Conservation (phyloP, 345 rosid genomes). For the Ceriops zippeliana region DNA sequence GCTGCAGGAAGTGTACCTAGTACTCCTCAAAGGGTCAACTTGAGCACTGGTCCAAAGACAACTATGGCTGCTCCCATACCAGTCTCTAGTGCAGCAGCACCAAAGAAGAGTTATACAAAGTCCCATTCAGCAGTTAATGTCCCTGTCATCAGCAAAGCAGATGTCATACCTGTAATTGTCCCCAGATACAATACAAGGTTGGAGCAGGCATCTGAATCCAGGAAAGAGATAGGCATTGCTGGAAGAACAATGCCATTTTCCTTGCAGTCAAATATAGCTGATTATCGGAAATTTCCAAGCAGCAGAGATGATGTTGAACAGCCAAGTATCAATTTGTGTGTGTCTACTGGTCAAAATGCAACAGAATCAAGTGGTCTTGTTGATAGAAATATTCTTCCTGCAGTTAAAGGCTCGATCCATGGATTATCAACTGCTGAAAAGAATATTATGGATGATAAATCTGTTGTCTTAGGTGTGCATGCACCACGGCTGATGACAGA, state of each 20-base stretch:
- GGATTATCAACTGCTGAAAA: constrained; percentile 52
- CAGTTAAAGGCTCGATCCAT: constrained; percentile 42
- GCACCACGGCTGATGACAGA: constrained; percentile 47
- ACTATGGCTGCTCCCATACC: constrained; percentile 35
- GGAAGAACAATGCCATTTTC: constrained; percentile 98
- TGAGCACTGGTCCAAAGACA: constrained; percentile 43
- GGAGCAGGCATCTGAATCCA: constrained; percentile 63
- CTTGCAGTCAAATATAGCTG: constrained; percentile 72
- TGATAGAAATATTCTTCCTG: constrained; percentile 41
- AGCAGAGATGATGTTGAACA: constrained; percentile 59
- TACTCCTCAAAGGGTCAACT: constrained; percentile 74
- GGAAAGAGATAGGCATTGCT: constrained; percentile 69
- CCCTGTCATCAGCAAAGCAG: constrained; percentile 54
- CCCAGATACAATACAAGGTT: constrained; percentile 65
- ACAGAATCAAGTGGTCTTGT: constrained; percentile 38
- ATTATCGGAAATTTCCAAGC: constrained; percentile 51
- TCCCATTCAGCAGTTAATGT: constrained; percentile 41
- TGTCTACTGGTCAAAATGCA: constrained; percentile 40
- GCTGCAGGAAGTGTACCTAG: constrained; percentile 74
- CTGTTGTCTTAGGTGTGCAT: constrained; percentile 42
- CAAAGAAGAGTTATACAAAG: constrained; percentile 56
- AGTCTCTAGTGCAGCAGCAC: constrained; percentile 44
- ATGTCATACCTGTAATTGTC: constrained; percentile 72
- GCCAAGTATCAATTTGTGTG: constrained; percentile 43
- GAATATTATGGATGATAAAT: constrained; percentile 51